Conservation (phyloP, 306 rosid species). For the Oxytropis ochrocephala region DNA sequence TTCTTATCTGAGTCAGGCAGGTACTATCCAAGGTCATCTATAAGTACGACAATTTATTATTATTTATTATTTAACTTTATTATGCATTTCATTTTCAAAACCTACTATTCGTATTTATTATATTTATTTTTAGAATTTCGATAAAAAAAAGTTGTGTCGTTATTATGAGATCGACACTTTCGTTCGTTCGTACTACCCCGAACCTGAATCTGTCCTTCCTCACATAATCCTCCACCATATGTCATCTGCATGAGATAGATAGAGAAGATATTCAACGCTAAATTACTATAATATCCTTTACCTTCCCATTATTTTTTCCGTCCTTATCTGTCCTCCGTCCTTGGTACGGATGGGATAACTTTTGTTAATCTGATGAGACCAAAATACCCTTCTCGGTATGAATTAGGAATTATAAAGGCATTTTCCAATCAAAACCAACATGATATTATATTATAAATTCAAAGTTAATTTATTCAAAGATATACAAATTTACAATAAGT, state of each 20-base stretch:
- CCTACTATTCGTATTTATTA: background rate
- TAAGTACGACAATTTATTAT: conserved; percentile 66
- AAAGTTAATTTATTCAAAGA: too few relatives aligned
- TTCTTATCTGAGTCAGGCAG: conserved; percentile 82
- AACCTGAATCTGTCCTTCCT: conserved; percentile 96
- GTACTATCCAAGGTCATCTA: conserved; percentile 51
- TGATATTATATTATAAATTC: too few relatives aligned
- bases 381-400: background rate
- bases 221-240: conserved; percentile 88
- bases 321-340: conserved; percentile 58
- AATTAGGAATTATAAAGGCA: too few relatives aligned
- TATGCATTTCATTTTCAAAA: background rate
- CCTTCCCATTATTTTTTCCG: background rate
- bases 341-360: conserved; percentile 38
- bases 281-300: conserved; percentile 33
- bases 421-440: too few relatives aligned
- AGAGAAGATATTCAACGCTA: background rate
- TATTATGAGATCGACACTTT: conserved; percentile 5
- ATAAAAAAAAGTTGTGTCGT: background rate
- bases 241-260: conserved; percentile 11
- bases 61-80: background rate
- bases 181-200: conserved; percentile 66
- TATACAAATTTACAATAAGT: too few relatives aligned
- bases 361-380: background rate
- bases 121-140: background rate